Base-by-base conservation (phyloP, 768 basidiomycete species). In the Pisolithus marmoratus region DNA sequence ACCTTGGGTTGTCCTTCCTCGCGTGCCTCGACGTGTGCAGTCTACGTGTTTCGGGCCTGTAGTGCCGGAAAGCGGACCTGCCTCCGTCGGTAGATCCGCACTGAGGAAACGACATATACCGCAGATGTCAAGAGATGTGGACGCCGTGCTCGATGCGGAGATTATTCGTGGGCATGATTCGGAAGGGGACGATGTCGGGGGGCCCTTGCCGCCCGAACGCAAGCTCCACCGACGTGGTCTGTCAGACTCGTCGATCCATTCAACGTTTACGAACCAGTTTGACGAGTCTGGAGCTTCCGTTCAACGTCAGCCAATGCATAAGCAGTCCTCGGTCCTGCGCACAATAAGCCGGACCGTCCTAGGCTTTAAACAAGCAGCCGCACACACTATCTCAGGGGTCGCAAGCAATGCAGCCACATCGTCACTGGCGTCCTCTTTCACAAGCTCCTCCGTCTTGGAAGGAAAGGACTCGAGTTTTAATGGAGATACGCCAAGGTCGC, bases 181-280 rank as follows among this genome's bases (percentile, higher is more conserved):
- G 9, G 73, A 75, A 52, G 78, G 72, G 54, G 62, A 70, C 20
- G 73, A 81, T 54, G 57, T 63, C 26, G 53, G 80, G 37, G 72
- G 77, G 4, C 74, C 84, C n/a, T 66, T 90, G 15, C 43, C 43
- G 17, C 68, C 84, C 23, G 77, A 86, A 45, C 82, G 83, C 20
- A 82, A 84, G 17, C 72, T 94, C 7, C 80, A 82, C 37, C 79
- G 86, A 26, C 80, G 94, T 49, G 92, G 93, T 2, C 68, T 96
- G 46, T 92, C 90, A 2, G 95, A 97, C 65, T 94, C 93, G 1
- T 94, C 91, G 2, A 93, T 97, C 54, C 89, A 84, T 55, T 87
- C 90, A 4, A 90, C 90, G 0, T 95, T 89, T 69, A 71, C 83
- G 54, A 75, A 70, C 50, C 80, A 87, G 45, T 72, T 66, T 5